A percentile compares a stretch with the other conserved stretches of the same genome.
phyloP scores from a whole-genome alignment of 2,329 filamentous ascomycete species.

The Berkeleyomyces rouxiae region DNA sequence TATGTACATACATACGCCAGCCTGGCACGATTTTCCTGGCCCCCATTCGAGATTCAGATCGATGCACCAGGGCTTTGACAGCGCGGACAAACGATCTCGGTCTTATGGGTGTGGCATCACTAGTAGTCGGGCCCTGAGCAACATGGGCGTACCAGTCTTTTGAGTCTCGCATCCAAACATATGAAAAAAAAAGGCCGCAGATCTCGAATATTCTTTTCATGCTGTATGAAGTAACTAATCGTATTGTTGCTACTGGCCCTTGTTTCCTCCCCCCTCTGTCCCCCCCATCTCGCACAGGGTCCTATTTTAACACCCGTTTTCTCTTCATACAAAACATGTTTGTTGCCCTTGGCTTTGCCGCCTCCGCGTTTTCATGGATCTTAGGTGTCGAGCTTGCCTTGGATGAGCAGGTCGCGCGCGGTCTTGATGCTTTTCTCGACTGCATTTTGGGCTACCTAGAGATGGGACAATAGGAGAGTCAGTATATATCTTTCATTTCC shows the following conservation, averaged over 20 bases:
- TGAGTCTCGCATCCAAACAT: too few relatives aligned
- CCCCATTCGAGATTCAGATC: background rate
- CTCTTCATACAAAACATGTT: background rate
- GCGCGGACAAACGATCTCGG: background rate
- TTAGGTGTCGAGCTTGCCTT: background rate
- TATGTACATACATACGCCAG: too few relatives aligned
- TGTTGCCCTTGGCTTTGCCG: background rate
- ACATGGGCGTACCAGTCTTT: background rate
- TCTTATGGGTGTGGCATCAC: background rate
- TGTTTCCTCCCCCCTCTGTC: background rate
- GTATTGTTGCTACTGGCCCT: too few relatives aligned
- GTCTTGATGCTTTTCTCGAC: background rate
- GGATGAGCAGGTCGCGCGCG: background rate
- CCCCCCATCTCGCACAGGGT: background rate
- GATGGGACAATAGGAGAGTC: background rate
- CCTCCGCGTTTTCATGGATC: background rate
- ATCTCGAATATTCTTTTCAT: background rate
- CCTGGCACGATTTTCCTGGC: background rate
- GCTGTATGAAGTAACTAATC: too few relatives aligned
- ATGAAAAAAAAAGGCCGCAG: background rate
- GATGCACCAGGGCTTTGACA: background rate
- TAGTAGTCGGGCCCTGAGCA: too few relatives aligned
- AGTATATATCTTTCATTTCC: background rate
- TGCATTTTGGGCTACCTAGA: background rate
- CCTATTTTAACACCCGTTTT: background rate